phyloP scores from a whole-genome alignment of 2,329 filamentous ascomycete genomes.

The Dendrostoma leiphaemia region DNA sequence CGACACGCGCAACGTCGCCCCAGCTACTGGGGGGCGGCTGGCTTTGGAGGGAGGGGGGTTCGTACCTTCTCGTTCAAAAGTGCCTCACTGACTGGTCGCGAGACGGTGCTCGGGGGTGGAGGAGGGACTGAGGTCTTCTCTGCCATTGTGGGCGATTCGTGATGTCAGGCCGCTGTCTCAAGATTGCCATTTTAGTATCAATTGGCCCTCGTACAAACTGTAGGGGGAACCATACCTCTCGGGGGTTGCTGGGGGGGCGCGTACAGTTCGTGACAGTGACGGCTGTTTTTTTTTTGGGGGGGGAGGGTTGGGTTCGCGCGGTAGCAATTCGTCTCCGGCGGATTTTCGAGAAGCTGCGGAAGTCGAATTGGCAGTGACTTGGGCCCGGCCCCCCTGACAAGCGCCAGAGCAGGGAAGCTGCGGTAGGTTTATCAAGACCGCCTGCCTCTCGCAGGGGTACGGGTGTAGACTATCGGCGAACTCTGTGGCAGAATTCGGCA shows the following conservation, averaged over 20 bases:
- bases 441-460: background rate
- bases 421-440: slow-evolving; percentile 9
- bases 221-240: slow-evolving; percentile 12
- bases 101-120: slow-evolving; percentile 61
- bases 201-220: slow-evolving; percentile 12
- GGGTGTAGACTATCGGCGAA: background rate
- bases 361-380: background rate
- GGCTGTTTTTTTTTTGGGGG: slow-evolving; percentile 16
- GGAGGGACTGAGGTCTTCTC: slow-evolving; percentile 53
- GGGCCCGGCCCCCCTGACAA: background rate
- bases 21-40: no score
- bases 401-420: slow-evolving; percentile 5
- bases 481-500: slow-evolving; percentile 10
- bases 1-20: background rate
- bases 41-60: slow-evolving; percentile 1
- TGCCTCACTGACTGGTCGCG: slow-evolving; percentile 92
- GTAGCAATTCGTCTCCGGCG: slow-evolving; percentile 16
- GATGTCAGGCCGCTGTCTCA: background rate
- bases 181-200: slow-evolving; percentile 17
- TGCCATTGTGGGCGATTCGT: slow-evolving; percentile 44
- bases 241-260: slow-evolving; percentile 17
- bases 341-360: slow-evolving; percentile 17
- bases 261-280: slow-evolving; percentile 19
- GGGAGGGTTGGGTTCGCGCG: no score
- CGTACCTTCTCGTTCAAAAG: slow-evolving; percentile 97